Conservation (phyloP, 192 early-diverging fungal genomes). For the Dimargaris xerosporica region DNA sequence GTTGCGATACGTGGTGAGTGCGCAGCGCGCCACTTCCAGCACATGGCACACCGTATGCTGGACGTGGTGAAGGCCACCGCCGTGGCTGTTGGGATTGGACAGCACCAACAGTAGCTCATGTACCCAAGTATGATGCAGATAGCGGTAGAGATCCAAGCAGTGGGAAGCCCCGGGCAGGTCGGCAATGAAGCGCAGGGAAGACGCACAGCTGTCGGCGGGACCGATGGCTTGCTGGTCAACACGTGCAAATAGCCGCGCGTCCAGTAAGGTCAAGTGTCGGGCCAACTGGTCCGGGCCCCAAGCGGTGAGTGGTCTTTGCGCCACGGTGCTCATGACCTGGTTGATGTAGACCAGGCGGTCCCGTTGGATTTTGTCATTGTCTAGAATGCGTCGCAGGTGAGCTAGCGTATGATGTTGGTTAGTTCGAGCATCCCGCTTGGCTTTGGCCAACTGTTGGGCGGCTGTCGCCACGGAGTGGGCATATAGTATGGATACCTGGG, state of each 20-base stretch:
- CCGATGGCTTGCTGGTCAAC: background rate
- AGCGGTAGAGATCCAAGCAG: background rate
- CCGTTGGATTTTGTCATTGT: conserved; percentile 8
- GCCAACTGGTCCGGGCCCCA: conserved; percentile 1
- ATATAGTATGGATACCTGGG: conserved; percentile 5
- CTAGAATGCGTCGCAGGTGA: background rate
- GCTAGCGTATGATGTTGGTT: background rate
- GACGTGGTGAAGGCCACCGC: background rate
- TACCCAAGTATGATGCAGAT: conserved; percentile 2
- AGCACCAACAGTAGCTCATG: background rate
- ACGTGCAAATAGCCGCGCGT: background rate
- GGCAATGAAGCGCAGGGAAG: background rate
- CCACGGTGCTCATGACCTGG: background rate
- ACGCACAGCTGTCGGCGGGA: background rate
- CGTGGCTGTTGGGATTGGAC: background rate
- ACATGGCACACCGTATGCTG: no score
- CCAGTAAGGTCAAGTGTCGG: background rate
- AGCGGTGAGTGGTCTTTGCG: background rate
- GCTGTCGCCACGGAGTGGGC: conserved; percentile 6
- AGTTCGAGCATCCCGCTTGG: background rate
- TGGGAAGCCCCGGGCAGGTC: background rate
- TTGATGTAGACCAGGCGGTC: background rate
- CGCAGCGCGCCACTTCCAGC: conserved; percentile 5
- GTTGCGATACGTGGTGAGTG: conserved; percentile 4
- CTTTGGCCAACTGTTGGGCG: background rate